These are phyloP conservation scores for Metschnikowia kofuensis DNA, from an alignment of 805 yeast genomes.

Conservation along the genomic window DNA sequence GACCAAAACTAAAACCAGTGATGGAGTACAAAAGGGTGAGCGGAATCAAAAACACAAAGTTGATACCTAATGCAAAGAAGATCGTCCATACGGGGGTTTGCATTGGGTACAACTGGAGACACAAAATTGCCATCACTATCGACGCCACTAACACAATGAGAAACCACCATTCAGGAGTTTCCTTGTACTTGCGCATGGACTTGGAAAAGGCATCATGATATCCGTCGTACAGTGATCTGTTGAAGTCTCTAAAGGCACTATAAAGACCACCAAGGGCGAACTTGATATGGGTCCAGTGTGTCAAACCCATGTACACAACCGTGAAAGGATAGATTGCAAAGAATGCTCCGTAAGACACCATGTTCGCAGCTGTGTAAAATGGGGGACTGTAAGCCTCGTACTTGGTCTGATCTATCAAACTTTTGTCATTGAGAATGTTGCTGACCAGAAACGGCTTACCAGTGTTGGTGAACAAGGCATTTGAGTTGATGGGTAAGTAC, in stretches of 20 bases:
- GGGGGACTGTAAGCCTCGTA: constrained; percentile 22
- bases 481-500: constrained; percentile 26
- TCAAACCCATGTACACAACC: constrained; percentile 19
- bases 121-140: constrained; percentile 35
- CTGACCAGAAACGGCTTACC: constrained; percentile 23
- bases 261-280: constrained; percentile 13
- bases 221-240: constrained; percentile 28
- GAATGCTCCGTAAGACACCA: constrained; percentile 23
- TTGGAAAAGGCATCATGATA: constrained; percentile 31
- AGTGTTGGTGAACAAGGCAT: constrained; percentile 23
- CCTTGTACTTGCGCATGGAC: constrained; percentile 36
- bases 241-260: constrained; percentile 17
- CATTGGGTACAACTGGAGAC: constrained; percentile 37
- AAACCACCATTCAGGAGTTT: constrained; percentile 46
- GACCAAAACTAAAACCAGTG: constrained; percentile 37
- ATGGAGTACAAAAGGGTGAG: constrained; percentile 35
- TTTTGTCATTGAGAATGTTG: constrained; percentile 12
- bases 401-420: constrained; percentile 17
- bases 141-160: constrained; percentile 26
- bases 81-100: constrained; percentile 46
- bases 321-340: constrained; percentile 26
- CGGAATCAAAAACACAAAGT: constrained; percentile 38
- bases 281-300: constrained; percentile 16
- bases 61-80: constrained; percentile 37
- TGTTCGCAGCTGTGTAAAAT: constrained; percentile 22